Evolutionary conservation across 495 filamentous ascomycete genomes (phyloP).

Genomic region (Aspergillus avenaceus): DNA sequence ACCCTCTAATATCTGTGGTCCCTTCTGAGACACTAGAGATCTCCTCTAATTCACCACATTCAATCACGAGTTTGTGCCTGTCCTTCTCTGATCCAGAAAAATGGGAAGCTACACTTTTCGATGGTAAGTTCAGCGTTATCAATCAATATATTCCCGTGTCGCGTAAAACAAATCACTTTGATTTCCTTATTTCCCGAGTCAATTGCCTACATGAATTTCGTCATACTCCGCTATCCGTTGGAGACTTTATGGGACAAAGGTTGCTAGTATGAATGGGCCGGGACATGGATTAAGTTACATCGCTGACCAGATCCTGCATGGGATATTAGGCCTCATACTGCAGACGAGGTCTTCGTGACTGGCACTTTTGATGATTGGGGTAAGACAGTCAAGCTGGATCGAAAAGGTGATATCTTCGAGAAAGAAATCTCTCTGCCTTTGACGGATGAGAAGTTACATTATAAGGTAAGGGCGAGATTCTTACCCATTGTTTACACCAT

Average conservation of each 20-base stretch:
- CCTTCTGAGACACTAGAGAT: constrained; percentile 1
- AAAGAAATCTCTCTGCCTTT: constrained; percentile 71
- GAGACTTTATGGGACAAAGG: background rate
- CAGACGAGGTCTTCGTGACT: constrained; percentile 86
- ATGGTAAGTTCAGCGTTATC: constrained; percentile 31
- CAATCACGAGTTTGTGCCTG: no score
- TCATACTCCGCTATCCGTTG: background rate
- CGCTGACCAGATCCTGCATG: constrained; percentile 29
- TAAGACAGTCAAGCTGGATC: constrained; percentile 75
- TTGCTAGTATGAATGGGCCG: constrained; percentile 11
- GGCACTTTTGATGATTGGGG: constrained; percentile 95
- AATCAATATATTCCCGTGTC: background rate
- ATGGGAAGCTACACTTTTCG: constrained; percentile 43
- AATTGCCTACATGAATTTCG: background rate
- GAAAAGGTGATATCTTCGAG: constrained; percentile 63
- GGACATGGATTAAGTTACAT: constrained; percentile 12
- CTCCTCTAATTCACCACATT: no score
- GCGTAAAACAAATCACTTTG: background rate
- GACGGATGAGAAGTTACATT: constrained; percentile 63
- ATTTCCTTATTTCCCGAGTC: background rate
- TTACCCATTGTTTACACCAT: background rate
- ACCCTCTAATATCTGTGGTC: background rate
- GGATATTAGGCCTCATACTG: constrained; percentile 61
- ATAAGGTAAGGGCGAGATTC: constrained; percentile 60
- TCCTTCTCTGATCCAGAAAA: background rate